Base-by-base conservation (phyloP, 192 early-diverging fungal species). In the Backusella tuberculispora region DNA sequence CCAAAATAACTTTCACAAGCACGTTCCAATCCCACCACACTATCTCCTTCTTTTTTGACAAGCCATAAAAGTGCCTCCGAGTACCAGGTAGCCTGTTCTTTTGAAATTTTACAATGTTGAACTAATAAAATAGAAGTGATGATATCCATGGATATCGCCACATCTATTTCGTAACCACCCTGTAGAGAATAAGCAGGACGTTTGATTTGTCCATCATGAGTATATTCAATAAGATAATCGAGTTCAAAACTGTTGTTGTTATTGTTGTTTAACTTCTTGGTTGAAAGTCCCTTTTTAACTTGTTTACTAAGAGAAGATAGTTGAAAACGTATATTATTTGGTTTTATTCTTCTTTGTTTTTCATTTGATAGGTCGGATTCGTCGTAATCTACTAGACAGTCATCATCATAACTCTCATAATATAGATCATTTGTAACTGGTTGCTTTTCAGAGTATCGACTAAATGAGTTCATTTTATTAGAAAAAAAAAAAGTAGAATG, bases 1-100 rank as follows among this genome's bases (percentile, higher is more conserved):
- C 68, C 68, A 24, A 69, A 69, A 46, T 69, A 69, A 2, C 43
- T 43, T 44, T 69, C 68, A 47, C 68, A 69, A 15, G 44, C 19
- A 17, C 44, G 42, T 4, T 69, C 68, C 40, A 69, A 15, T 6
- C 10, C 68, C 44, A 34, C 68, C 1, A 17, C 6, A 29, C 45
- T 43, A 7, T 45, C 26, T 4, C 12, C 24, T 4, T 47, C 19
- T 4, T 44, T 68, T 9, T 21, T 41, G 0, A 17, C 38, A 40
- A 69, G 26, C 68, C 68, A 69, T 13, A 13, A 17, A 1, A 69
- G 19, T 4, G 43, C 68, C 29, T 69, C 68, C 44, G 26, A 26
- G 15, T 46, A 69, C 68, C 68, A 69, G 13, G 9, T 24, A 3
- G 26, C 44, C 21, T 69, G 21, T 14, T 69, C 53, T 24, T 60